Evolutionary conservation across 2,329 filamentous ascomycete genomes (phyloP), one percentile per base, ranked within the genome.

Genomic region (Emericellopsis atlantica): DNA sequence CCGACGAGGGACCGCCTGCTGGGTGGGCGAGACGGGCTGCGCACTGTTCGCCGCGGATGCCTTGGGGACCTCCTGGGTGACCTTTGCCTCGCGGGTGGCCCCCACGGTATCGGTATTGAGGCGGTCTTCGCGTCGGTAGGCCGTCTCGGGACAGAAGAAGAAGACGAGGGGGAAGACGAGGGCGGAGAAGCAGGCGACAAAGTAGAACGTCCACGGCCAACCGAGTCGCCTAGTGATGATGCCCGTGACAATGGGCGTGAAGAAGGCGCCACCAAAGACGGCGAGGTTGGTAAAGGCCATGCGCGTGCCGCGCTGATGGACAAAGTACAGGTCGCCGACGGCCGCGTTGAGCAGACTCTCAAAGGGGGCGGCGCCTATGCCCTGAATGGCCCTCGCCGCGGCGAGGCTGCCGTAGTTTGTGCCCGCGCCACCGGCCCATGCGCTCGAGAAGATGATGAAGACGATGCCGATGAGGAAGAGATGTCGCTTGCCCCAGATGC

Each of bases 401-500:
- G 92, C 55, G 45, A 95, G 67, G 52, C 78, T 85, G 14, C 63
- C 67, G 57, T 93, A 92, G 56, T 77, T 77, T 32, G 66, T 69
- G 10, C 74, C 72, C 14, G 75, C 77, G 0, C 72, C 76, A 24
- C 85, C 85, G 21, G 76, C 88, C 89, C 89, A 95, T 6, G 74
- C 76, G 48, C 79, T 84, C 43, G 81, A 83, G 35, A 73, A 66
- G 34, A 93, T 72, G 51, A 94, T 70, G 43, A 94, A 70, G 37
- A 84, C 48, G 36, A 81, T 79, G 7, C 87, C 88, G 2, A 93
- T 51, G 22, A 95, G 62, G 57, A 94, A 95, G 14, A 88, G 65
- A 64, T 95, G 90, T 33, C 89, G 74, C 61, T 95, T 95, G 32
- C 90, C 90, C 84, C 86, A 95, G 47, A 95, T 81, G 43, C 89